Conservation (phyloP, 768 basidiomycete genomes). For the Psilocybe cubensis region DNA sequence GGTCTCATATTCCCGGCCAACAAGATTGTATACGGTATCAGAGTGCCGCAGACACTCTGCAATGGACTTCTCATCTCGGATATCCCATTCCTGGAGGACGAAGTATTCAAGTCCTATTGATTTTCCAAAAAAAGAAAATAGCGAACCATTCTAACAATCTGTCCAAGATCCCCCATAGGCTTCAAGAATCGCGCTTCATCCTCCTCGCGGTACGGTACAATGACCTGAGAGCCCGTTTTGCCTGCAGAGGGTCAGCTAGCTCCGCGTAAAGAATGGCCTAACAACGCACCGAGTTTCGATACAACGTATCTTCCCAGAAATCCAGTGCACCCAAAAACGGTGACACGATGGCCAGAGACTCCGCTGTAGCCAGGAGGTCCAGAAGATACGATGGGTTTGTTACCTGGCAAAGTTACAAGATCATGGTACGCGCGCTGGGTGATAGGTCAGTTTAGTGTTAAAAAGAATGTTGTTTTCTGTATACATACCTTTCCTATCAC, state of each 20-base stretch:
- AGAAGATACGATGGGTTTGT: conserved; percentile 71
- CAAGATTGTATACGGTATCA: conserved; percentile 95
- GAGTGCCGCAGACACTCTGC: conserved; percentile 94
- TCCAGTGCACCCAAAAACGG: conserved; percentile 96
- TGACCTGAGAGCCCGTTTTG: conserved; percentile 89
- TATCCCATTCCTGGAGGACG: conserved; percentile 90
- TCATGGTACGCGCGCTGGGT: conserved; percentile 76
- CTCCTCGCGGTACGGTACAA: conserved; percentile 94
- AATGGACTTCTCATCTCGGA: conserved; percentile 88
- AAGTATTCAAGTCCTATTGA: conserved; percentile 2
- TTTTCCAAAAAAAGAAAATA: conserved; percentile 2
- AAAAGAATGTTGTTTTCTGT: neutral
- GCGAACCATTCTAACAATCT: conserved; percentile 91
- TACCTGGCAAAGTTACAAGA: conserved; percentile 59
- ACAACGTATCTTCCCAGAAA: conserved; percentile 95
- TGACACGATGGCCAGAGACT: conserved; percentile 88
- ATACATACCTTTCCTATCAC: conserved; percentile 48
- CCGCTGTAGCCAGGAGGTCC: conserved; percentile 88
- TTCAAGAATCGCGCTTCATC: conserved; percentile 90
- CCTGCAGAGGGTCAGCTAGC: conserved; percentile 44
- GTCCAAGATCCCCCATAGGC: conserved; percentile 95
- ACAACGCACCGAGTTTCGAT: conserved; percentile 78
- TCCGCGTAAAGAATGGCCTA: neutral
- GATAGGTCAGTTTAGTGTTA: conserved; percentile 2
- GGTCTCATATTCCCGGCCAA: conserved; percentile 93